Percentiles rank a stretch among this genome's conserved stretches.
Conservation (phyloP, 352 stramenopile genomes). For the Halophytophthora batemanensis region DNA sequence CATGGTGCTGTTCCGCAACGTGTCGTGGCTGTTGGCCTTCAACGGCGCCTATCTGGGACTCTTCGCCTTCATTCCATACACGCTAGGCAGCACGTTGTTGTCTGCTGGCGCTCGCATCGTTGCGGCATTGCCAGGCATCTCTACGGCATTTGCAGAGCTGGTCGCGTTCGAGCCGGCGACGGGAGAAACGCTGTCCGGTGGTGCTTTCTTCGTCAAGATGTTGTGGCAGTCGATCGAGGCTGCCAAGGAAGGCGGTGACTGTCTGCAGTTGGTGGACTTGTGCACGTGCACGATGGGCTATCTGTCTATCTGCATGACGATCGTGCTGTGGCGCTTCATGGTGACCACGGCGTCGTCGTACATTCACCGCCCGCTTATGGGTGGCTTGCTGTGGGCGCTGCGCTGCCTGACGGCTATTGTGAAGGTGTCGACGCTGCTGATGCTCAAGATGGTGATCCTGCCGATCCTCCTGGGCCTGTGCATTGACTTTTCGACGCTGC, state of each 20-base stretch:
- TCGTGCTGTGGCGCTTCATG: constrained; percentile 84
- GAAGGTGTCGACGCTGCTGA: constrained; percentile 94
- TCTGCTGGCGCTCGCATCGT: constrained; percentile 66
- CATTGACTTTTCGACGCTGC: constrained; percentile 91
- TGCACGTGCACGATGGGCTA: constrained; percentile 80
- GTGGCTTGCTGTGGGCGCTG: constrained; percentile 74
- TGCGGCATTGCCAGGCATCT: constrained; percentile 40
- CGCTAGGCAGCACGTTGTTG: constrained; percentile 89
- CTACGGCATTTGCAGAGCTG: constrained; percentile 22
- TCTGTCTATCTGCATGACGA: constrained; percentile 80
- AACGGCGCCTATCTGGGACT: constrained; percentile 96
- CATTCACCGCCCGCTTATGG: constrained; percentile 78
- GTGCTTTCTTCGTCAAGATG: constrained; percentile 48
- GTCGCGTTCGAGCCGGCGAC: constrained; percentile 14
- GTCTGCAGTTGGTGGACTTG: constrained; percentile 81
- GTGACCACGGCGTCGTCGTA: constrained; percentile 82
- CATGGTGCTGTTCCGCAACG: constrained; percentile 93
- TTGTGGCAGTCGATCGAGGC: constrained; percentile 52
- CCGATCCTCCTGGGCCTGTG: constrained; percentile 92
- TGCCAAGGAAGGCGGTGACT: constrained; percentile 68
- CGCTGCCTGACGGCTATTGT: constrained; percentile 84
- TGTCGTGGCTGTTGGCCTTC: constrained; percentile 97
- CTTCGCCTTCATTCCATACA: constrained; percentile 96
- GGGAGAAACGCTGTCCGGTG: constrained; percentile 20
- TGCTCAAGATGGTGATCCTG: constrained; percentile 98